phyloP scores from a whole-genome alignment of 2,329 filamentous ascomycete species.

The Gliomastix tumulicola region DNA sequence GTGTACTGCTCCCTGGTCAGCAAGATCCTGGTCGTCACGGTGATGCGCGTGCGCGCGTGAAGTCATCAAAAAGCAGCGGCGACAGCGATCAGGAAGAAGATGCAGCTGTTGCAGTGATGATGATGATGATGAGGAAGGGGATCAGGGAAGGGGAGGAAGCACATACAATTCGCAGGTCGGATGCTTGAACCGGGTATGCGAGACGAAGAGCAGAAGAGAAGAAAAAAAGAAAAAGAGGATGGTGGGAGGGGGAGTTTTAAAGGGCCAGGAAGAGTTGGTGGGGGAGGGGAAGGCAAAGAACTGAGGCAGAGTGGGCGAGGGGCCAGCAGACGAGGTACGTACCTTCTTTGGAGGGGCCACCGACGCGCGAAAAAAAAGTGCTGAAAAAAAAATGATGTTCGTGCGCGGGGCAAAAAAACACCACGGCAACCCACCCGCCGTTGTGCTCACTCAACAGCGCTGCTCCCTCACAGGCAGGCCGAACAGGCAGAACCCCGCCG shows the following conservation, averaged over 20 bases:
- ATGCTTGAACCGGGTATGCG: slow-evolving; percentile 37
- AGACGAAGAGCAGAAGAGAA: slow-evolving; percentile 31
- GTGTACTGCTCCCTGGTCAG: too few species aligned
- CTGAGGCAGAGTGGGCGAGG: too few species aligned
- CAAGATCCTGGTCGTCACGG: too few species aligned
- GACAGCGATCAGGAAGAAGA: too few species aligned
- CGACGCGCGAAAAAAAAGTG: slow-evolving; percentile 1
- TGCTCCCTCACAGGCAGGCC: too few species aligned
- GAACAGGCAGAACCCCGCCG: too few species aligned
- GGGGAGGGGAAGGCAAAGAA: slow-evolving; percentile 11
- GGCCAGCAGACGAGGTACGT: slow-evolving; percentile 1
- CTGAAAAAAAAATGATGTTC: too few species aligned
- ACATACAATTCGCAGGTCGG: slow-evolving; percentile 33
- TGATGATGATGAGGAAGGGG: slow-evolving; percentile 3
- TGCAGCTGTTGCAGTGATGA: slow-evolving; percentile 6
- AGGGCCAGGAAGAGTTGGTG: slow-evolving; percentile 15
- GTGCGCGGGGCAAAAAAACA: too few species aligned
- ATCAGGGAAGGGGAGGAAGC: slow-evolving; percentile 3
- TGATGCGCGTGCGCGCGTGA: too few species aligned
- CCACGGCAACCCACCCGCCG: too few species aligned
- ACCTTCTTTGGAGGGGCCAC: slow-evolving; percentile 1
- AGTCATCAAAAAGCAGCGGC: too few species aligned
- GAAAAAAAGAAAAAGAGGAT: slow-evolving; percentile 22
- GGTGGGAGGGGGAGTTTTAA: slow-evolving; percentile 31
- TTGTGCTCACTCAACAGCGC: too few species aligned